Base-by-base conservation (phyloP, 2,329 filamentous ascomycete genomes). In the Fusarium incarnatum region DNA sequence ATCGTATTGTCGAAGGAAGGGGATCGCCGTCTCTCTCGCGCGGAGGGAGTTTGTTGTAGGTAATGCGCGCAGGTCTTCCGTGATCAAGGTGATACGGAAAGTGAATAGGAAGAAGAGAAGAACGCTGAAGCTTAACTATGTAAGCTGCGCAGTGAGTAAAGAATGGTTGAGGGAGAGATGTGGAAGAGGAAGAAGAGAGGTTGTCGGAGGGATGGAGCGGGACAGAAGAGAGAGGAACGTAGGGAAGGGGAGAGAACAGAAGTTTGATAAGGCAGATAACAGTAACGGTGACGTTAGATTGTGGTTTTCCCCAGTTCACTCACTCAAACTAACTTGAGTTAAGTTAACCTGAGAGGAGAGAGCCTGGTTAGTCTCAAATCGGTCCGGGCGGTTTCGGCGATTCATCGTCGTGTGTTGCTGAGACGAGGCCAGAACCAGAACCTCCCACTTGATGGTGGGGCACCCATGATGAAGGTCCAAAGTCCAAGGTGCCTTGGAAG, bases 341-440 rank as follows among this genome's bases (percentile, higher is more conserved):
- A 40, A 41, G 22, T 32, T 57, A 55, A 62, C 30, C 50, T 32
- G 37, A 59, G 20, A 25, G 44, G 47, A 47, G 47, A 47, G 54
- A 55, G 22, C 45, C 45, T 56, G 30, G 30, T 56, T 67, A 52
- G 62, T 64, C 58, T 68, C 16, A 58, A 61, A 68, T 74, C 62
- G 69, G 68, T 60, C 68, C 73, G 59, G 76, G 74, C 63, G 72
- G 70, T 68, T 67, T 75, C 66, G 75, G 73, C 63, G 65, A 68
- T 57, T 76, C 74, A 61, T 73, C 67, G 67, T 75, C 64, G 61
- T 68, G 53, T 64, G 55, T 59, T 71, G 58, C 63, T 71, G 55
- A 56, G 68, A 68, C 60, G 42, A 46, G 32, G 23, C 49, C 46
- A 58, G 37, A 54, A 46, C 25, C 49, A 54, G 50, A 67, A 58